Evolutionary conservation across 352 stramenopile genomes (phyloP), one percentile per base, ranked within the genome.

Genomic region (Globisporangium rhizosaccharum): DNA sequence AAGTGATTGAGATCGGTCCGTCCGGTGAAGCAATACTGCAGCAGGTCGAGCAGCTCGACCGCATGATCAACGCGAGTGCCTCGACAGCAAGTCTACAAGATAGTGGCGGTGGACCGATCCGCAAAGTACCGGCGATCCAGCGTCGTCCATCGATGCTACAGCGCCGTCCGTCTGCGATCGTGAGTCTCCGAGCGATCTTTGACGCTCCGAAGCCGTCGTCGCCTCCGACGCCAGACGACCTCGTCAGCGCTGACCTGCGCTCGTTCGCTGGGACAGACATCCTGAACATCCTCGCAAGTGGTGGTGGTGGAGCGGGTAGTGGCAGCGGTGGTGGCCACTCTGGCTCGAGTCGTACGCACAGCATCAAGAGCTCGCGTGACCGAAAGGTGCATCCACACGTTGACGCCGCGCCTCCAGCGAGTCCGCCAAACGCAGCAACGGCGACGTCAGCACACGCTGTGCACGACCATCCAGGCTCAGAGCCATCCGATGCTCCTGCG

Each of bases 11-110:
- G n/a, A 51, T 52, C 55, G 45, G 44, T 25, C 46, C 30, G 9
- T n/a, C 45, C 2, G 46, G 48, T 5, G 48, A 62, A 25, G 26
- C 48, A 30, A 58, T 58, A 28, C 48, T 63, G 4, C 51, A 59
- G 42, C 50, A 63, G 15, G 57, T 56, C 12, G 56, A 56, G 36
- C 56, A 62, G n/a, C 48, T 56, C 37, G 56, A 62, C 28, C 56
- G 50, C 5, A 14, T 62, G 37, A 56, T 62, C 37, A 62, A 62
- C 14, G 37, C 28, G 12, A 51, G 36, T 45, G 48, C 37, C 7
- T 62, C 56, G 25, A 30, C 56, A 23, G 12, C 30, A 6, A 9
- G 15, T 20, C 23, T 41, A 3, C 52, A 48, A 1, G 46, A 51
- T 11, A 51, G 20, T 8, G 20, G 12, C 28, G 28, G 18, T 18